Base-by-base conservation (phyloP, 2,329 filamentous ascomycete species). In the Pseudogymnoascus sp. region DNA sequence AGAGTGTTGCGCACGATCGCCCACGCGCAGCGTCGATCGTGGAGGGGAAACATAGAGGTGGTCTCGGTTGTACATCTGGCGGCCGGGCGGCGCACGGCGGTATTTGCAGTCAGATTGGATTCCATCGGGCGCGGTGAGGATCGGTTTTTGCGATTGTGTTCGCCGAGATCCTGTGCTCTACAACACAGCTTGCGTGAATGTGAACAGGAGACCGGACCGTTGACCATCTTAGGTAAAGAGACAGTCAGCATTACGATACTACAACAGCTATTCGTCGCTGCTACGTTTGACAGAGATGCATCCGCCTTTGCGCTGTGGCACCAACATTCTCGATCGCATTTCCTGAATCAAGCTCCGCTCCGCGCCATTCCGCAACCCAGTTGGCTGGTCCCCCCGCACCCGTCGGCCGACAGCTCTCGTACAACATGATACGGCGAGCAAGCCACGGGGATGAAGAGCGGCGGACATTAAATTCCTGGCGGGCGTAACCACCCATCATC, bases 401-500 rank as follows among this genome's bases (percentile, higher is more conserved):
- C 16, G 25, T 34, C 50, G n/a, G 10, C 28, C 50, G 50, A 56
- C n/a, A 34, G 50, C 10, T 53, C 14, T 56, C 50, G 50, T 16
- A 56, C 50, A 25, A 21, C 50, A 56, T 10, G 3, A 16, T 7
- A 50, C 44, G 28, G 23, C 44, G 44, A 50, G n/a, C 44, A 16
- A 50, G 44, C 44, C 12, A 28, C 14, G 44, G 23, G 23, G 8
- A 28, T 21, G 3, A 34, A 21, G 28, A 18, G 28, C 50, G 46
- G 25, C 46, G 28, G 50, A 34, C 4, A 34, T 56, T 56, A 56
- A 34, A 56, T 21, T 31, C 44, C 44, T 56, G 3, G 50, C 50
- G 50, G 50, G 28, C 50, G 50, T 56, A 56, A 56, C 50, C 50
- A 56, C n/a, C 28, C 50, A 34, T 56, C 50, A 34, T 56, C 50